Base-by-base conservation (phyloP, 306 rosid species). In the Glycine latifolia region DNA sequence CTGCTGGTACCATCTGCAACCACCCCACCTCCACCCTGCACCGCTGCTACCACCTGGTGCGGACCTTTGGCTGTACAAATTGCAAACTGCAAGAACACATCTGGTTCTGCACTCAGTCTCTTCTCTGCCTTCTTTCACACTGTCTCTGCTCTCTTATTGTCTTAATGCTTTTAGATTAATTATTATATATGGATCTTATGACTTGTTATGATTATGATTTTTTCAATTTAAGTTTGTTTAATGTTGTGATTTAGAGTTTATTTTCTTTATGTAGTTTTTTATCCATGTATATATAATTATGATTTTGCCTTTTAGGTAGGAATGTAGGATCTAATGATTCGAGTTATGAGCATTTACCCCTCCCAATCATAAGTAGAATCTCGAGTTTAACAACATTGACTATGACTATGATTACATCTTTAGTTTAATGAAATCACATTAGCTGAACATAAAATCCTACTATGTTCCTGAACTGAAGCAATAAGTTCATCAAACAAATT, bases 361-460 rank as follows among this genome's bases (percentile, higher is more conserved):
- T 8, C 14, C 39, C 14, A 20, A 17, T n/a, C 35, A 12, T 59
- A 20, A 14, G 10, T 8, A 16, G 63, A 56, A 59, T 20, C 66
- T 59, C 3, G 14, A 17, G 66, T 59, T 15, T 20, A 59, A 52
- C 16, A 59, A 59, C 66, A 10, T 20, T 60, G 14, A 9, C 39
- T 31, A 33, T 78, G 14, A 9, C 39, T 31, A 33, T 78, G 20
- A 67, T 20, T 37, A 67, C 6, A 67, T 37, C 11, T 52, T 17
- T 54, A 66, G 67, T 53, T 65, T 20, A 17, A 41, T 41, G 4
- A 78, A 17, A 37, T 52, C 47, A 15, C 44, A 53, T 20, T 67
- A 35, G 71, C 80, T 60, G 46, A 46, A 76, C 62, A 77, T 14
- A 33, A 75, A 75, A 13, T 76, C 71, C 26, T 7, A 31, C 8